Conservation (phyloP, 306 rosid species). For the Styphnolobium japonicum region DNA sequence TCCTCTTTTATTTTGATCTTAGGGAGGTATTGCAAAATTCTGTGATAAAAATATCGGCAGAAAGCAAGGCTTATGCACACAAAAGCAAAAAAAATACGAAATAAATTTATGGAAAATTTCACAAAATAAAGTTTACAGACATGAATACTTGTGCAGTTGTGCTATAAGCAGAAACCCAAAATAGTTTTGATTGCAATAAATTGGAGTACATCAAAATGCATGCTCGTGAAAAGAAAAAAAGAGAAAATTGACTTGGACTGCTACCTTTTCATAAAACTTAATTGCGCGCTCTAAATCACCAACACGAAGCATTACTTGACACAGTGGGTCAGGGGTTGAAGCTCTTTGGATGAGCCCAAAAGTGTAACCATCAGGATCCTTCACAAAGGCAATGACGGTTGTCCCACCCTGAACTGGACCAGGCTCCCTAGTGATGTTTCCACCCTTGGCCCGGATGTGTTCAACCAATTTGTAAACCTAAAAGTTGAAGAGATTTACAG, state of each 20-base stretch:
- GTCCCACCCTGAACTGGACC: conserved; percentile 83
- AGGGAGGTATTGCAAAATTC: not conserved
- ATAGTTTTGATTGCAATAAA: not conserved
- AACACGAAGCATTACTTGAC: conserved; percentile 89
- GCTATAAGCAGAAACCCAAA: not conserved
- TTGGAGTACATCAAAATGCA: not conserved
- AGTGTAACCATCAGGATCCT: conserved; percentile 93
- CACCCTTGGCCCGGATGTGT: conserved; percentile 65
- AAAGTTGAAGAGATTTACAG: conserved; percentile 6
- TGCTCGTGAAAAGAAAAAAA: not conserved
- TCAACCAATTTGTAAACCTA: conserved; percentile 82
- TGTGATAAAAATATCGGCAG: not conserved
- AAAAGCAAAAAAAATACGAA: not conserved
- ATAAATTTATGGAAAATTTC: not conserved
- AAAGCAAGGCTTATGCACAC: not conserved
- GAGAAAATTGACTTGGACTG: not conserved
- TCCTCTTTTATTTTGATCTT: not conserved
- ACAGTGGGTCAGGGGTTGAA: conserved; percentile 60
- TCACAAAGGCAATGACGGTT: conserved; percentile 68
- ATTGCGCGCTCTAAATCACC: conserved; percentile 78
- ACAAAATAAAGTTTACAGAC: not conserved
- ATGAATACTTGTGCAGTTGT: not conserved
- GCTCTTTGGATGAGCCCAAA: conserved; percentile 81
- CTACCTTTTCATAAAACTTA: conserved; percentile 90
- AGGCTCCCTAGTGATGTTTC: conserved; percentile 78